Conservation (phyloP, 2,329 filamentous ascomycete species). For the Triangularia verruculosa region DNA sequence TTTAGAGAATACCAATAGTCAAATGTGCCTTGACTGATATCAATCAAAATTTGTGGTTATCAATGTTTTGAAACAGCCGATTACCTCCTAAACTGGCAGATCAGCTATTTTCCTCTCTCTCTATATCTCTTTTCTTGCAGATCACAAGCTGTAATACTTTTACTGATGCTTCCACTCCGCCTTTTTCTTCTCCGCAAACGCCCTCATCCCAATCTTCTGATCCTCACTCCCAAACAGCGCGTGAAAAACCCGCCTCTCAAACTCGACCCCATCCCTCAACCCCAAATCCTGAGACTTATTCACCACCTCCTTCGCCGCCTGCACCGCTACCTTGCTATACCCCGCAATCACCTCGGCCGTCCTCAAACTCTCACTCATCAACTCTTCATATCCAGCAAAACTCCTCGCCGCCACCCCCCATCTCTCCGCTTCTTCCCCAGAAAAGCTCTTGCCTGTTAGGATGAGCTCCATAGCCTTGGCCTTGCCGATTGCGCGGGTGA, state of each 20-base stretch:
- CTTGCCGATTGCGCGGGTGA: constrained; percentile 82
- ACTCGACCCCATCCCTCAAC: constrained; percentile 88
- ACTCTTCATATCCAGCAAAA: constrained; percentile 75
- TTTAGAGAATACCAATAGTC: too few relatives aligned
- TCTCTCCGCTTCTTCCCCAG: constrained; percentile 75
- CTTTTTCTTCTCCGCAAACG: constrained; percentile 94
- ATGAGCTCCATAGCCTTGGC: constrained; percentile 88
- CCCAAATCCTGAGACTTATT: constrained; percentile 96
- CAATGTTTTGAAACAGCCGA: too few relatives aligned
- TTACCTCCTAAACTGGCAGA: too few relatives aligned
- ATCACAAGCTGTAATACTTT: too few relatives aligned
- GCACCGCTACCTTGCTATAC: constrained; percentile 81
- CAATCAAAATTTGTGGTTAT: too few relatives aligned
- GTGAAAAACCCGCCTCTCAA: constrained; percentile 91
- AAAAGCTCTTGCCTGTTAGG: constrained; percentile 80
- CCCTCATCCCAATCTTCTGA: constrained; percentile 95
- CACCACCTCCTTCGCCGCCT: constrained; percentile 95
- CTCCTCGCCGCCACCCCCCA: constrained; percentile 88
- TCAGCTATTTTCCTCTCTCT: too few relatives aligned
- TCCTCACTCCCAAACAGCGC: constrained; percentile 89
- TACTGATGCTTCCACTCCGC: constrained; percentile 84
- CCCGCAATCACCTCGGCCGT: constrained; percentile 88
- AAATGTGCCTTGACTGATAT: too few relatives aligned
- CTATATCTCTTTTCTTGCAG: too few relatives aligned
- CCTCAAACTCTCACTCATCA: constrained; percentile 76